Base-by-base conservation (phyloP, 2,329 filamentous ascomycete genomes). In the Fusarium mundagurra region DNA sequence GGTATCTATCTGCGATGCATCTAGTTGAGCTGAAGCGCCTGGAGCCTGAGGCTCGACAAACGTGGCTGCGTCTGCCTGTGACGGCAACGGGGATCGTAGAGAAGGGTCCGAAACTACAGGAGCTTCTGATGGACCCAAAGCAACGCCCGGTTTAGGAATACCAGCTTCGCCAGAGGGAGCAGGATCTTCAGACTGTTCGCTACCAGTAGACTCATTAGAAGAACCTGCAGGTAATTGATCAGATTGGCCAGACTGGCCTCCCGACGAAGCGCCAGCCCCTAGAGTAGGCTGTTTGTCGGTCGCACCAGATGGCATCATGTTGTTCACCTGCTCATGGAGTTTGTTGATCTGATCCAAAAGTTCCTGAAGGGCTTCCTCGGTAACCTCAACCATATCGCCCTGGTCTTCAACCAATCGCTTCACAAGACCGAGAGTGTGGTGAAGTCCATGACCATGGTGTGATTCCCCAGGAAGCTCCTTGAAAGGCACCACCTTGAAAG, bases 301-400 rank as follows among this genome's bases (percentile, higher is more conserved):
- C n/a, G 69, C 67, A 27, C 62, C 59, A n/a, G 69, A 64, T 31
- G 75, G 64, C 18, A 83, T 53, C 74, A 82, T 71, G 24, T 45
- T 69, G 29, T 69, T 61, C 22, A 82, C 78, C 67, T 82, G 76
- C 24, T 75, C 64, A 61, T 81, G 74, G 3, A 82, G 72, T 5
- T 44, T 61, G 41, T 77, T 72, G 53, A 82, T 76, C 63, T 80
- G 79, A 45, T 75, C 64, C 11, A 82, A 71, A 27, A 83, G 77
- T 34, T 75, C 70, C 9, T 75, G 54, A 11, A 82, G 53, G 27
- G 74, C 73, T 31, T 73, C 61, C 33, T 73, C 64, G 10, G 78
- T 66, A 38, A 82, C 74, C 22, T 78, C 71, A n/a, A 81, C 69
- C 20, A 75, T 74, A 14, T 67, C 65, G 13, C 74, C 70, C 6